Evolutionary conservation across 1,139 yeast species (phyloP).

Genomic region (Saccharomyces hybrid): DNA sequence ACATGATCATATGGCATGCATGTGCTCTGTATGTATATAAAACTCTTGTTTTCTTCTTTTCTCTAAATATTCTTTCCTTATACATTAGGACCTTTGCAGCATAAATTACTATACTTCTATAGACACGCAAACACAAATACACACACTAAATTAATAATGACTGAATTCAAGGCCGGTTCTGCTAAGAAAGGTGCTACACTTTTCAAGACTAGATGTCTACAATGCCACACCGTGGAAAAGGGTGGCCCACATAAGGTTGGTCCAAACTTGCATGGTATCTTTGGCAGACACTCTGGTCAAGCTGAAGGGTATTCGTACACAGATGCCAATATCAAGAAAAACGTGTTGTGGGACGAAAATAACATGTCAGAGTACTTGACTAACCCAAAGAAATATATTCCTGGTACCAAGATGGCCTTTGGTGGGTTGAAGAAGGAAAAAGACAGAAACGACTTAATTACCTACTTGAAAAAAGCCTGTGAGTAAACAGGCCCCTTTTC

Average conservation of each 20-base stretch:
- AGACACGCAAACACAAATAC: constrained; percentile 7
- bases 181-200: constrained; percentile 97
- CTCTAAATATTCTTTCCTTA: not conserved
- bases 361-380: constrained; percentile 91
- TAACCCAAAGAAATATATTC: constrained; percentile 99
- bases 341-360: constrained; percentile 80
- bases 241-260: constrained; percentile 99
- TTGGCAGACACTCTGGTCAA: constrained; percentile 87
- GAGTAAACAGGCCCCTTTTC: constrained; percentile 37
- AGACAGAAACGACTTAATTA: constrained; percentile 94
- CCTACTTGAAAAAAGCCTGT: constrained; percentile 80
- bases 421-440: constrained; percentile 99
- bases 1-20: not conserved
- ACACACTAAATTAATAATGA: constrained; percentile 5
- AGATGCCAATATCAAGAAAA: constrained; percentile 97
- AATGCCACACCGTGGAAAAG: constrained; percentile 94
- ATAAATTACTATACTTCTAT: not conserved
- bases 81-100: not conserved
- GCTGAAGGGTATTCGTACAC: constrained; percentile 94
- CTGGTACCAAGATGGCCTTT: constrained; percentile 99
- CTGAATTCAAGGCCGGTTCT: constrained; percentile 46
- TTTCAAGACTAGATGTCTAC: constrained; percentile 97
- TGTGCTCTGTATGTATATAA: not conserved
- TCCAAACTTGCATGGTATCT: constrained; percentile 93
- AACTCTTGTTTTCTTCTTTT: not conserved